Evolutionary conservation across 2,329 filamentous ascomycete genomes (phyloP), one percentile per base, ranked within the genome.

Genomic region (Aspergillus tamarii): DNA sequence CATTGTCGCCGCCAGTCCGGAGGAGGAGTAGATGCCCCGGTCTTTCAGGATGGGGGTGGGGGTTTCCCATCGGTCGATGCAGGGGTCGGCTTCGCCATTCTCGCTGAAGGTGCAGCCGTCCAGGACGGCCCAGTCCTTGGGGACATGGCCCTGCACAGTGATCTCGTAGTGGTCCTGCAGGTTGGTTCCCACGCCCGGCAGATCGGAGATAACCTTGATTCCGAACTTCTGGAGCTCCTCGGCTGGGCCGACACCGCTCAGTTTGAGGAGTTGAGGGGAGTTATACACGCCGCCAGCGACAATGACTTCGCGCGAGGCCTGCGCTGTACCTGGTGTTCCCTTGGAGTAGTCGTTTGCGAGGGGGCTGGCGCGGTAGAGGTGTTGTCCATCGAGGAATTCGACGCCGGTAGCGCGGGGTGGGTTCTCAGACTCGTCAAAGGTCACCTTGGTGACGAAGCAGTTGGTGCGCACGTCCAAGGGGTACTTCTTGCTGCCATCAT

Each of bases 191-290:
- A 91, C 88, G 52, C 88, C 86, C 1, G 85, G 84, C 0, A 87
- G 84, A 65, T 89, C 82, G 4, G 83, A 79, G 21, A 88, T 67
- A 0, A 85, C 76, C 2, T 80, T 70, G 66, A 90, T 89, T n/a
- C 79, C 76, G 70, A 85, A 82, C 59, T 80, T 78, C 23, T 80
- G 66, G 7, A 91, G 82, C 67, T 88, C 14, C n/a, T 77, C 72
- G 12, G 75, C 70, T 0, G 87, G 87, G 0, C 88, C 88, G 39
- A 91, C 82, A n/a, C 89, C 89, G 58, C 82, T 86, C 1, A 90
- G 83, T 77, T 88, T 87, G 78, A 91, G 84, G 3, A 91, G 76
- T 73, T 91, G 88, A 8, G 88, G 87, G 1, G 84, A 84, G 76
- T 90, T 88, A 75, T 86, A 90, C 1, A 86, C 83, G 21, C 88